Evolutionary conservation across 2,329 filamentous ascomycete species (phyloP).

Genomic region (Penicillium sp.): DNA sequence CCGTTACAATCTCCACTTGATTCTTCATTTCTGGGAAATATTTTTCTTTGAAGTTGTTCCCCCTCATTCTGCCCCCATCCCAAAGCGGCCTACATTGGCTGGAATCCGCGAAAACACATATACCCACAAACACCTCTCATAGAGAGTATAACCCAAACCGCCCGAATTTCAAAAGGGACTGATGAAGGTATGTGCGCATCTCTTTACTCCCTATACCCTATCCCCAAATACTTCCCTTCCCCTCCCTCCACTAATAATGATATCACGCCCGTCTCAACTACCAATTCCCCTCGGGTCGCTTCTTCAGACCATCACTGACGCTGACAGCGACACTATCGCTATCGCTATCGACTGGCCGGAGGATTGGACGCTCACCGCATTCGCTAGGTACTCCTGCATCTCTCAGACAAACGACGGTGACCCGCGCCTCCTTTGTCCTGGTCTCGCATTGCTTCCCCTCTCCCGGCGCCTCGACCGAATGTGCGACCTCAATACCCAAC

Average conservation of each 20-base stretch:
- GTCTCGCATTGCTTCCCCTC: constrained; percentile 15
- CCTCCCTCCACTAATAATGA: constrained; percentile 25
- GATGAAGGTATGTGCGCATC: constrained; percentile 30
- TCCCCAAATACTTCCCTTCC: not conserved
- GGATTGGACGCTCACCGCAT: constrained; percentile 22
- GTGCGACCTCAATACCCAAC: constrained; percentile 33
- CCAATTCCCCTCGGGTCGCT: constrained; percentile 8
- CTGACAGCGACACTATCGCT: constrained; percentile 21
- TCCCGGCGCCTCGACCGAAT: constrained; percentile 36
- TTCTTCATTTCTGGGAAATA: not conserved
- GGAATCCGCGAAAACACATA: constrained; percentile 20
- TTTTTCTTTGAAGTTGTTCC: constrained; percentile 4
- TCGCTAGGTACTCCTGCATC: constrained; percentile 20
- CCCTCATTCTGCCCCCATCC: constrained; percentile 12
- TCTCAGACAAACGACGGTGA: constrained; percentile 31
- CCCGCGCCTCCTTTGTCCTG: constrained; percentile 24
- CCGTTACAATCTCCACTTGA: not conserved
- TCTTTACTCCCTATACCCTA: constrained; percentile 2
- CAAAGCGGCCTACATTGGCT: constrained; percentile 10
- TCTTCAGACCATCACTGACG: constrained; percentile 7
- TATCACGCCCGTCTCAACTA: constrained; percentile 24
- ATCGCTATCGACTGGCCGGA: constrained; percentile 20
- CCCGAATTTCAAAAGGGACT: constrained; percentile 26
- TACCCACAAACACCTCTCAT: constrained; percentile 19
- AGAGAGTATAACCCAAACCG: constrained; percentile 3